These are phyloP conservation scores for Microdochium nivale DNA, from an alignment of 2,329 filamentous ascomycete genomes.

Conservation along the genomic window DNA sequence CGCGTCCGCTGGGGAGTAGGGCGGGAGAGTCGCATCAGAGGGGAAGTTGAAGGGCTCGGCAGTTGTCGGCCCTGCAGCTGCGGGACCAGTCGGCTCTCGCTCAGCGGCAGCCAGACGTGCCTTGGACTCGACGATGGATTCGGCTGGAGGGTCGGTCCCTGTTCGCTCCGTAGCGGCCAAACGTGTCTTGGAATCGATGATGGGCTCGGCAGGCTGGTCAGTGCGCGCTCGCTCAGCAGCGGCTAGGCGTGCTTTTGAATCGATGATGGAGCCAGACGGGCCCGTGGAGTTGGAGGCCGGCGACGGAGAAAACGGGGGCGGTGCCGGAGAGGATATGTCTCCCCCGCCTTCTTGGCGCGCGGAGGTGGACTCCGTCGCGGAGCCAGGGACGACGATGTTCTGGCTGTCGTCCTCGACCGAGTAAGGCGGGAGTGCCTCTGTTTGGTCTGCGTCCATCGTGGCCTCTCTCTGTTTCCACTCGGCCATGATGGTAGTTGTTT, in stretches of 20 bases:
- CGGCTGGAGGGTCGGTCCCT: not conserved
- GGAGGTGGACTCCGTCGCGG: not conserved
- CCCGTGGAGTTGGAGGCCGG: not conserved
- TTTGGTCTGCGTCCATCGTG: not conserved
- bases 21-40: constrained; percentile 15
- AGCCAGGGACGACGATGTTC: not conserved
- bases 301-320: not conserved
- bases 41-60: constrained; percentile 32
- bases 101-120: not conserved
- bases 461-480: not conserved
- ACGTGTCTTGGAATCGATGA: constrained; percentile 10
- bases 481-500: not conserved
- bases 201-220: constrained; percentile 19
- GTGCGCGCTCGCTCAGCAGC: not conserved
- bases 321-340: not conserved
- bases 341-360: not conserved
- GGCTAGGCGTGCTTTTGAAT: not conserved
- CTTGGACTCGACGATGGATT: not conserved
- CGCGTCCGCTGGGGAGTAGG: constrained; percentile 13
- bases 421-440: not conserved
- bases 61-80: constrained; percentile 16
- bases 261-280: not conserved
- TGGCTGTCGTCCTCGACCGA: not conserved
- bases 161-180: not conserved
- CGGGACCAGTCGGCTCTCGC: not conserved